A percentile compares a stretch with the other conserved stretches of the same genome.
phyloP scores from a whole-genome alignment of 2,329 filamentous ascomycete species.

The Paraphaeosphaeria minitans region DNA sequence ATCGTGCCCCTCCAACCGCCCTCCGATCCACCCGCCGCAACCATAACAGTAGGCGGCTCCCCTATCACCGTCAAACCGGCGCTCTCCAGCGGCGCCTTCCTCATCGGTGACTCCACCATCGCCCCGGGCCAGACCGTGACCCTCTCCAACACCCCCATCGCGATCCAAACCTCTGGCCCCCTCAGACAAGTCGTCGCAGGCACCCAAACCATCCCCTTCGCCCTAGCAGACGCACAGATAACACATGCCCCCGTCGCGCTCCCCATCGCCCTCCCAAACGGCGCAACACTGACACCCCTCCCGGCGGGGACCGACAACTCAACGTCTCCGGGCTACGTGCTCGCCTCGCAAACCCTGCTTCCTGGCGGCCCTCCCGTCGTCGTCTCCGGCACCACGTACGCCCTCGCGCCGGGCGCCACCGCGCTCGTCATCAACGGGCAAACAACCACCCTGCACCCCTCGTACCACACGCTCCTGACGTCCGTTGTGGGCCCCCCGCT shows the following conservation, averaged over 20 bases:
- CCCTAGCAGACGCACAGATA: conserved; percentile 15
- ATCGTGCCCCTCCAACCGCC: conserved; percentile 18
- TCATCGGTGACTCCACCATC: conserved; percentile 2
- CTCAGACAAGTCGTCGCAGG: not conserved
- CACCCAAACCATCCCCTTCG: conserved; percentile 18
- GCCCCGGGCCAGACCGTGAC: not conserved
- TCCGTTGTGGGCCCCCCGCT: conserved; percentile 37
- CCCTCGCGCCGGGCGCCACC: conserved; percentile 41
- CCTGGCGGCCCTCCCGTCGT: conserved; percentile 44
- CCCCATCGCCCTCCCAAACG: conserved; percentile 21
- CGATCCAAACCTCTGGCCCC: not conserved
- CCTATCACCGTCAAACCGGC: conserved; percentile 7
- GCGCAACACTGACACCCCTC: conserved; percentile 11
- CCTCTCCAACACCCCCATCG: not conserved
- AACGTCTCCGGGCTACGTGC: conserved; percentile 21
- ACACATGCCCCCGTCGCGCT: conserved; percentile 26
- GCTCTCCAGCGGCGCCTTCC: not conserved
- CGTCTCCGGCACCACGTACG: conserved; percentile 43
- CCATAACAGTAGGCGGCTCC: conserved; percentile 10
- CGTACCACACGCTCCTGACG: conserved; percentile 27
- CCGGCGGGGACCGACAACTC: not conserved
- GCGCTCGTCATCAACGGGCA: conserved; percentile 45
- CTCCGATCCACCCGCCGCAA: conserved; percentile 19
- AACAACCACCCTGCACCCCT: conserved; percentile 26
- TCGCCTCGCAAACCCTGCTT: conserved; percentile 39